phyloP scores from a whole-genome alignment of 352 stramenopile species.

The Pythium vanterpoolii region DNA sequence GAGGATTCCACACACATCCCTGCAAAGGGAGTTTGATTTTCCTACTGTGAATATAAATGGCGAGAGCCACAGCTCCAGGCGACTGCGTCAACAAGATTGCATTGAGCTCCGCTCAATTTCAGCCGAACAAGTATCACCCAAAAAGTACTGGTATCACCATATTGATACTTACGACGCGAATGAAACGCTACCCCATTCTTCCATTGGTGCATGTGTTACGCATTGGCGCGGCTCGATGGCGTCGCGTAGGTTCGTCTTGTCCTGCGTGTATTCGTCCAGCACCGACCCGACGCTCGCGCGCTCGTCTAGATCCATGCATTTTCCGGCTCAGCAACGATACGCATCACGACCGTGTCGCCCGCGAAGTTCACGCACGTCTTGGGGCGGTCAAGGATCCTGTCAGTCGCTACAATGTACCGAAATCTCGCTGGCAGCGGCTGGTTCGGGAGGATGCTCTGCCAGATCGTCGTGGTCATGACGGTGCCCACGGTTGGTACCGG shows the following conservation, averaged over 20 bases:
- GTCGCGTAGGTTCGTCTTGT: not conserved
- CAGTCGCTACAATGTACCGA: conserved; percentile 49
- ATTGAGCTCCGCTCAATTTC: no score
- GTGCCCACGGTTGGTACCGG: conserved; percentile 29
- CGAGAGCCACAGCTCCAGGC: no score
- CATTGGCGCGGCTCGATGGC: not conserved
- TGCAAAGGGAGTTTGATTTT: no score
- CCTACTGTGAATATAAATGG: no score
- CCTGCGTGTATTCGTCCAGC: not conserved
- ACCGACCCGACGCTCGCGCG: conserved; percentile 19
- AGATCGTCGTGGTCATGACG: conserved; percentile 45
- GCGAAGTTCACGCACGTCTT: conserved; percentile 59
- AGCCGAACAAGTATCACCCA: no score
- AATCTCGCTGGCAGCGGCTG: conserved; percentile 43
- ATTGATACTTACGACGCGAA: no score
- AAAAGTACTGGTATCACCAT: no score
- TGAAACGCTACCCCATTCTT: no score
- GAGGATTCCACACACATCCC: no score
- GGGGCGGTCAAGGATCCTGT: conserved; percentile 60
- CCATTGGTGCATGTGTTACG: no score
- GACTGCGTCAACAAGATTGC: no score
- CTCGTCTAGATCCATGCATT: conserved; percentile 17
- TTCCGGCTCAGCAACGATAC: conserved; percentile 45
- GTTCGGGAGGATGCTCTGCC: conserved; percentile 30
- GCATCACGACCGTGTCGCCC: conserved; percentile 50